phyloP scores from a whole-genome alignment of 1,139 yeast species.

The Pneumocystis canis region DNA sequence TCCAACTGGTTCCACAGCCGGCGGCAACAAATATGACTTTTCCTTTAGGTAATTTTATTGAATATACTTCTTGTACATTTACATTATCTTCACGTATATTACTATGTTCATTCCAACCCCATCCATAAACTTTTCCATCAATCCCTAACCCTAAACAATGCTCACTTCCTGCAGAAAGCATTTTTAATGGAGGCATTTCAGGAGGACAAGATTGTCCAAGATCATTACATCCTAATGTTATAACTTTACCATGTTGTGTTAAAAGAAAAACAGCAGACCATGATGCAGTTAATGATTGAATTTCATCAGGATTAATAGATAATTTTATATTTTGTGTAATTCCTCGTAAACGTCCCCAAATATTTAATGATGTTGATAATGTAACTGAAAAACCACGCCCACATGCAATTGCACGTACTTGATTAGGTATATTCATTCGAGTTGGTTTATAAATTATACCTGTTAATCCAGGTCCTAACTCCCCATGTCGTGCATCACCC shows the following conservation, averaged over 20 bases:
- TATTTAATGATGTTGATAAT: neutral
- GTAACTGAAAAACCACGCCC: neutral
- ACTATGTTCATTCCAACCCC: conserved; percentile 99
- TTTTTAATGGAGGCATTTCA: conserved; percentile 6
- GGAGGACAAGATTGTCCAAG: conserved; percentile 49
- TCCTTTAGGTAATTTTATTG: neutral
- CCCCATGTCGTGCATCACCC: conserved; percentile 74
- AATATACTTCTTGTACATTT: conserved; percentile 1
- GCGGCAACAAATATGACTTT: conserved; percentile 2
- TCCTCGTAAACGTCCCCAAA: neutral
- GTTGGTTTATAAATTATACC: conserved; percentile 1
- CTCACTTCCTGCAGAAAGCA: conserved; percentile 59
- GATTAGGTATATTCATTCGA: neutral
- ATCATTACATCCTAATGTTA: conserved; percentile 57
- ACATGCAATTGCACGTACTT: neutral
- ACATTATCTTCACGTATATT: conserved; percentile 53
- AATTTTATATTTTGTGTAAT: neutral
- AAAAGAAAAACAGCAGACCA: conserved; percentile 67
- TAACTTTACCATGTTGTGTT: conserved; percentile 20
- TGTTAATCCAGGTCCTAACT: conserved; percentile 28
- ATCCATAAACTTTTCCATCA: conserved; percentile 36
- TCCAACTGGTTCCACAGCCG: conserved; percentile 8
- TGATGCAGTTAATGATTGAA: conserved; percentile 25
- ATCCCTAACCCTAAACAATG: conserved; percentile 45
- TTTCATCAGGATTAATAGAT: neutral